Evolutionary conservation across 495 filamentous ascomycete species (phyloP).

Genomic region (Neurospora cerealis): DNA sequence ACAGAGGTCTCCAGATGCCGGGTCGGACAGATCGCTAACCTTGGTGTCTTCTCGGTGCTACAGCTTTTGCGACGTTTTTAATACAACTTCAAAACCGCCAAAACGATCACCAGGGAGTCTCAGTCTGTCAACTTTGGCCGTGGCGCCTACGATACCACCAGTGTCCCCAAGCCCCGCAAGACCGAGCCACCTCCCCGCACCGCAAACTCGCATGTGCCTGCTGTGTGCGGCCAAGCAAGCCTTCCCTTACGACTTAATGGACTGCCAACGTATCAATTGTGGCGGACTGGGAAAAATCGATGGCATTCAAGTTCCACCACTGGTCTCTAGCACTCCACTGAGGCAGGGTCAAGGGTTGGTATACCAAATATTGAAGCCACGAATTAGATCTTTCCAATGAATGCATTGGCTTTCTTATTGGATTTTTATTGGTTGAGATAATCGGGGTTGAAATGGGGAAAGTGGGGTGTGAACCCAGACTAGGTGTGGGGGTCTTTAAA

Average conservation of each 20-base stretch:
- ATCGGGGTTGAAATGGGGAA: not conserved
- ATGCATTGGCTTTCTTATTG: not conserved
- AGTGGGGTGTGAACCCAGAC: not conserved
- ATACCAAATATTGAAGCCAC: not conserved
- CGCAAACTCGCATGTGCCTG: not conserved
- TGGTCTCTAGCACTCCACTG: not conserved
- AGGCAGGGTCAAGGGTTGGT: not conserved
- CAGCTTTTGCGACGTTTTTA: conserved; percentile 5
- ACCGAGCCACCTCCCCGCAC: not conserved
- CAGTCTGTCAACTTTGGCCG: conserved; percentile 41
- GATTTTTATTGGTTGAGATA: not conserved
- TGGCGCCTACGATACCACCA: conserved; percentile 48
- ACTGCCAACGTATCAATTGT: not conserved
- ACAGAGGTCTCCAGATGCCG: not conserved
- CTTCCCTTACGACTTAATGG: not conserved
- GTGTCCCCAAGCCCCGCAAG: conserved; percentile 38
- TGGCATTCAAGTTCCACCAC: not conserved
- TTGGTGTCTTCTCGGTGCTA: not conserved
- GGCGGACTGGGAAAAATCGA: not conserved
- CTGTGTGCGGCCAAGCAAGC: not conserved
- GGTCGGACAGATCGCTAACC: conserved; percentile 14
- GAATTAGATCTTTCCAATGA: not conserved
- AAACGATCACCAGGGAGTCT: conserved; percentile 36
- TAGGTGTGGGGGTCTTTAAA: not conserved
- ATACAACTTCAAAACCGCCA: conserved; percentile 7